Conservation (phyloP, 2,329 filamentous ascomycete species). For the Alternaria infectoria region DNA sequence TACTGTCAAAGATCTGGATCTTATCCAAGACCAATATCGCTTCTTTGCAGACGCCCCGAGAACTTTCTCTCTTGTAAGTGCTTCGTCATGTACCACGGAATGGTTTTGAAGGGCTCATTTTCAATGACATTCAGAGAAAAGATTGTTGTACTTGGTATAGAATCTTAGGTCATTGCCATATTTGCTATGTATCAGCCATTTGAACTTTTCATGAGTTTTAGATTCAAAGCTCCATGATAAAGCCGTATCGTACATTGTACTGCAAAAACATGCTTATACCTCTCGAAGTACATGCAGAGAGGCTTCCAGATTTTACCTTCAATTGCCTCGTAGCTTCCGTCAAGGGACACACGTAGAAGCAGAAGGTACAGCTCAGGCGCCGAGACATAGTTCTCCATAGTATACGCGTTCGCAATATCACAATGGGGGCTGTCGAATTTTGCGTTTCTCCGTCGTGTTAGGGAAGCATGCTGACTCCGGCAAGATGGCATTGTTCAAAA, state of each 20-base stretch:
- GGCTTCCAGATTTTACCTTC: not conserved
- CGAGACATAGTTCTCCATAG: not conserved
- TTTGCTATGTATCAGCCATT: not conserved
- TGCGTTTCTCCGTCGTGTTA: constrained; percentile 7
- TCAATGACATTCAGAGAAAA: not conserved
- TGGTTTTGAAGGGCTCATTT: constrained; percentile 66
- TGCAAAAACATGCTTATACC: constrained; percentile 44
- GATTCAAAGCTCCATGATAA: constrained; percentile 66
- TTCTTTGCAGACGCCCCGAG: constrained; percentile 10
- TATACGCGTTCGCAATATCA: constrained; percentile 16
- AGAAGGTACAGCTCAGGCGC: not conserved
- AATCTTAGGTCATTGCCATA: not conserved
- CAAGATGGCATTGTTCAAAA: constrained; percentile 3
- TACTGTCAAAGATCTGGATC: constrained; percentile 40
- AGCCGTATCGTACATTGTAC: constrained; percentile 69
- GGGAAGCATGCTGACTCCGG: not conserved
- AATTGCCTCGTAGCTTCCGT: not conserved
- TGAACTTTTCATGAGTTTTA: constrained; percentile 34
- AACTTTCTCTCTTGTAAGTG: constrained; percentile 36
- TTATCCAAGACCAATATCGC: not conserved
- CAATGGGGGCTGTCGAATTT: constrained; percentile 1
- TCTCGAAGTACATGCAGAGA: constrained; percentile 7
- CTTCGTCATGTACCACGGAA: constrained; percentile 67
- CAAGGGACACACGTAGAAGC: not conserved
- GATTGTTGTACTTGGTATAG: not conserved